These are phyloP conservation scores for Ammopiptanthus mongolicus DNA, from an alignment of 306 rosid species.

Conservation along the genomic window DNA sequence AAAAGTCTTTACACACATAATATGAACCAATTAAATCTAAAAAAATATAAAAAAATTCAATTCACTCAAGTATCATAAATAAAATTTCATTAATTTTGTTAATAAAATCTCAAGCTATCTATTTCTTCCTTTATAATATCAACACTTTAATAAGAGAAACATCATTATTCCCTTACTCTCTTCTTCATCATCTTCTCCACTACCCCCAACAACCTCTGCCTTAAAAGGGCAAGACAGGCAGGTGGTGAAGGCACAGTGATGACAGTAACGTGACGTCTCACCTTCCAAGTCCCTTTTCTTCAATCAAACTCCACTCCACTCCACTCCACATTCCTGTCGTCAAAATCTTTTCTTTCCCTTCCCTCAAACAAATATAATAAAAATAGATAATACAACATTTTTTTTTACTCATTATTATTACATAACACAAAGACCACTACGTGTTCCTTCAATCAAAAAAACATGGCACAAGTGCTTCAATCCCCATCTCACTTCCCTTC, in stretches of 20 bases:
- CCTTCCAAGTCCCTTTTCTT: constrained; percentile 63
- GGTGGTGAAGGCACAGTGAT: constrained; percentile 28
- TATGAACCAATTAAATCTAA: too few species aligned
- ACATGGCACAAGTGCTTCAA: constrained; percentile 68
- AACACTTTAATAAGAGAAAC: too few species aligned
- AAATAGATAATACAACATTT: not conserved
- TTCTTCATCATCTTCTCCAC: constrained; percentile 14
- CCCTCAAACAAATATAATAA: not conserved
- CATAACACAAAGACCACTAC: not conserved
- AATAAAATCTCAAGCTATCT: too few species aligned
- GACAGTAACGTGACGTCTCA: constrained; percentile 58
- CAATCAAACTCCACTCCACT: constrained; percentile 73
- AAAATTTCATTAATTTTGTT: too few species aligned
- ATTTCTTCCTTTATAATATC: too few species aligned
- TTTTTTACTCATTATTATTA: not conserved
- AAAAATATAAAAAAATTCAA: too few species aligned
- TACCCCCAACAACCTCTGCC: constrained; percentile 22
- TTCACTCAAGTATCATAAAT: too few species aligned
- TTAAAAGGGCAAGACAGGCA: constrained; percentile 16
- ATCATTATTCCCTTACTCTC: not conserved
- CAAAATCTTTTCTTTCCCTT: constrained; percentile 32
- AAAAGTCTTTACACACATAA: too few species aligned
- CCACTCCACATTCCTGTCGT: constrained; percentile 38
- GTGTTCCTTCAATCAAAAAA: constrained; percentile 16
- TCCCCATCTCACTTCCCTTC: constrained; percentile 71